Evolutionary conservation across 164 flowering plant genomes (phyloP).

Genomic region (Macadamia integrifolia): DNA sequence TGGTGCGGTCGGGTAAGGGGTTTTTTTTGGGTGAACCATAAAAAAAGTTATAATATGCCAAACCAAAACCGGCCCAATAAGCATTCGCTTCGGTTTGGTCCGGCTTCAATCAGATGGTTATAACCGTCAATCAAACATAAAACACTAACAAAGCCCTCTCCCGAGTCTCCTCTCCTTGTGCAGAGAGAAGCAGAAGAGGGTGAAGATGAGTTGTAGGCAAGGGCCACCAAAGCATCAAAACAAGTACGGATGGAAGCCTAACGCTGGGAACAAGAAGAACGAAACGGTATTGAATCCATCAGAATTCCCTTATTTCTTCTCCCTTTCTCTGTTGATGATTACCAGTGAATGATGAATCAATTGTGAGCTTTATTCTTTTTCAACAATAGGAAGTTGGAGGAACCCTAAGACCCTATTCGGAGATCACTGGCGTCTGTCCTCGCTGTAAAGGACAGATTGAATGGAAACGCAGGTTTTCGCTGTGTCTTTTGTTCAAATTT

Average conservation of each 20-base stretch:
- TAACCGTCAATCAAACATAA: too few species aligned
- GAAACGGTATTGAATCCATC: constrained; percentile 48
- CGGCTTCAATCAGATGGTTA: too few species aligned
- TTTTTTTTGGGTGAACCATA: too few species aligned
- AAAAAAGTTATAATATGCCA: too few species aligned
- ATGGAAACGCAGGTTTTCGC: constrained; percentile 71
- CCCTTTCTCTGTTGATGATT: neutral
- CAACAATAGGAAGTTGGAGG: constrained; percentile 75
- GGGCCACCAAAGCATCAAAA: constrained; percentile 79
- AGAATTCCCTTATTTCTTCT: neutral
- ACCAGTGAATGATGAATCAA: neutral
- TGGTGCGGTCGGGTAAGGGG: too few species aligned
- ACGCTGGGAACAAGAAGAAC: constrained; percentile 62
- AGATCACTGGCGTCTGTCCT: constrained; percentile 75
- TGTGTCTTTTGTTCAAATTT: neutral
- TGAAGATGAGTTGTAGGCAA: constrained; percentile 11
- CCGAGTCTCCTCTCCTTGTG: too few species aligned
- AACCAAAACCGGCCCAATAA: too few species aligned
- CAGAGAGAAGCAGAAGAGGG: too few species aligned
- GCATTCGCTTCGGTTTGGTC: too few species aligned
- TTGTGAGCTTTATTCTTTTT: neutral
- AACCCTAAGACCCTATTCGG: constrained; percentile 60
- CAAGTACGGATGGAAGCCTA: constrained; percentile 74
- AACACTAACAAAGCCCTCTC: too few species aligned
- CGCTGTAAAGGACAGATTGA: constrained; percentile 88